A percentile compares a stretch with the other conserved stretches of the same genome.
Conservation (phyloP, 106 monocot genomes). For the Dendrobium huoshanense region DNA sequence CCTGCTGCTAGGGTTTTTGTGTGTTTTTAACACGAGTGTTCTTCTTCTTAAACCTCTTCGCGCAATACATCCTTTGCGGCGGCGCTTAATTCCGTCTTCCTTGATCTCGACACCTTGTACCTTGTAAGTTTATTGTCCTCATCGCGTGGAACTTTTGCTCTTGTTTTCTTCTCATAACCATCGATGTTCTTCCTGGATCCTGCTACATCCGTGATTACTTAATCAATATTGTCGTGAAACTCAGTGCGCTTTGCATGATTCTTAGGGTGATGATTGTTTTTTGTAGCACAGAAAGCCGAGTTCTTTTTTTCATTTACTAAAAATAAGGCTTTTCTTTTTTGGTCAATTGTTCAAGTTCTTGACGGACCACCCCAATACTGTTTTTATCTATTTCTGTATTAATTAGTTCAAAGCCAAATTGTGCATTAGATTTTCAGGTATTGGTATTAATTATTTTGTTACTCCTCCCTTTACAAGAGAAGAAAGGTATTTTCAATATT, state of each 20-base stretch:
- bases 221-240: not conserved
- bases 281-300: not conserved
- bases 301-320: not conserved
- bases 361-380: not conserved
- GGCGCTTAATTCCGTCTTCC: not conserved
- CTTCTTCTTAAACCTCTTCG: not conserved
- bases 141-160: not conserved
- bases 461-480: not conserved
- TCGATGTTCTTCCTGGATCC: not conserved
- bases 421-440: not conserved
- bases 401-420: not conserved
- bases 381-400: not conserved
- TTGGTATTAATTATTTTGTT: not conserved
- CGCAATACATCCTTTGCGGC: not conserved
- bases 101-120: not conserved
- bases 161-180: not conserved
- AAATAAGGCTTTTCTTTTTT: not conserved
- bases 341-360: not conserved
- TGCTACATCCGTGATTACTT: not conserved
- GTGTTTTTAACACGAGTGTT: not conserved
- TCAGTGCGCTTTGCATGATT: not conserved
- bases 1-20: not conserved
- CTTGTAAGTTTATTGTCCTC: not conserved
- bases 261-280: not conserved
- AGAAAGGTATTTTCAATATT: not conserved